phyloP scores from a whole-genome alignment of 768 basidiomycete genomes.

The Mycena amicta region DNA sequence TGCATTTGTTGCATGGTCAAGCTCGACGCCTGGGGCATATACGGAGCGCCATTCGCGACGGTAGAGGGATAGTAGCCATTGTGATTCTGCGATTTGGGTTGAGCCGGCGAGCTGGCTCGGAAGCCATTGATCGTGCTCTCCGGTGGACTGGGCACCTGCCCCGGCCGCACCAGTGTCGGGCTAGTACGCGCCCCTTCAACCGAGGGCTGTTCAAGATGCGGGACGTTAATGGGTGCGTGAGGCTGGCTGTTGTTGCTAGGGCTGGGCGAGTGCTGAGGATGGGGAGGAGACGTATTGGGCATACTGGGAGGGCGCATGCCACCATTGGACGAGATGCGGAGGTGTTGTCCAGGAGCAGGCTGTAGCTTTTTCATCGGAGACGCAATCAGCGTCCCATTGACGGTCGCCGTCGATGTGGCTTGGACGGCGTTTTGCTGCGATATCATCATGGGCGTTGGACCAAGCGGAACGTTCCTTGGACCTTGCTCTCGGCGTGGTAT shows the following conservation, averaged over 20 bases:
- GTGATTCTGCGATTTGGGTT: slow-evolving; percentile 52
- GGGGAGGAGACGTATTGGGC: slow-evolving; percentile 41
- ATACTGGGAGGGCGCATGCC: slow-evolving; percentile 52
- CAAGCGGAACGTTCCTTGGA: slow-evolving; percentile 7
- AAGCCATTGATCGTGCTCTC: slow-evolving; percentile 28
- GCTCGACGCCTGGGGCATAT: slow-evolving; percentile 26
- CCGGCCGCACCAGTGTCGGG: slow-evolving; percentile 16
- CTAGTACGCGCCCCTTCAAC: no score
- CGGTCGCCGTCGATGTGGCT: slow-evolving; percentile 12
- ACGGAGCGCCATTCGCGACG: background rate
- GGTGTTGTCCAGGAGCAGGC: slow-evolving; percentile 49
- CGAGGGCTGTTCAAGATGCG: slow-evolving; percentile 47
- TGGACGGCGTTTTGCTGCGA: slow-evolving; percentile 6
- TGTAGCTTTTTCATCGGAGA: slow-evolving; percentile 67
- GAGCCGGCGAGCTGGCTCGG: slow-evolving; percentile 39
- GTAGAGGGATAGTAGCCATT: slow-evolving; percentile 40
- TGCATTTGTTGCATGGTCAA: slow-evolving; percentile 63
- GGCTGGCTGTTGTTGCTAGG: no score
- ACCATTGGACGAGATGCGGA: slow-evolving; percentile 63
- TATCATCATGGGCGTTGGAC: slow-evolving; percentile 13
- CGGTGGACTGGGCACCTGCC: slow-evolving; percentile 9
- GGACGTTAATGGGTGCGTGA: slow-evolving; percentile 44
- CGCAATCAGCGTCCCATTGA: slow-evolving; percentile 56
- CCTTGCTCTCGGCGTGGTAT: slow-evolving; percentile 17
- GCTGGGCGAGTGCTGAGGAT: slow-evolving; percentile 37